Evolutionary conservation across 371 early-diverging fungal genomes (phyloP).

Genomic region (Nematocida ironsii): DNA sequence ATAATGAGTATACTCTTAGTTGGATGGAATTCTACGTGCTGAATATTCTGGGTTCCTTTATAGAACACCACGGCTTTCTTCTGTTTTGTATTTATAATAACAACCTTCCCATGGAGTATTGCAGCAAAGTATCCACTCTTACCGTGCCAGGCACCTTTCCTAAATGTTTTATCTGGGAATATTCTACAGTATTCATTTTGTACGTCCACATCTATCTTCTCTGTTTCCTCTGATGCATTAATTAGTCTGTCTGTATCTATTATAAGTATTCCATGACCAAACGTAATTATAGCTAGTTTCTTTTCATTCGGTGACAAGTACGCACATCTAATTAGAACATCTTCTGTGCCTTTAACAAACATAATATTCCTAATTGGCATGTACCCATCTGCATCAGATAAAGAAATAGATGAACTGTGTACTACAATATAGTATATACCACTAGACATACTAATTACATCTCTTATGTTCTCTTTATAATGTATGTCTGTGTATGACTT

Average conservation of each 20-base stretch:
- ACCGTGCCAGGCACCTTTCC: constrained; percentile 48
- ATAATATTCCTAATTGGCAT: constrained; percentile 24
- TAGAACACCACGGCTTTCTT: constrained; percentile 51
- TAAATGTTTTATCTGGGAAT: constrained; percentile 52
- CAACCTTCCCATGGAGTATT: constrained; percentile 52
- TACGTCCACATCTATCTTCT: background rate
- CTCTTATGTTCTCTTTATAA: constrained; percentile 48
- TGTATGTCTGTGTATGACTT: background rate
- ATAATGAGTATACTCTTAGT: constrained; percentile 38
- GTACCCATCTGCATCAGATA: constrained; percentile 24
- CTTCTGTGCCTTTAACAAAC: constrained; percentile 8
- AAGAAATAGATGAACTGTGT: constrained; percentile 42
- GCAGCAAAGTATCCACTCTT: constrained; percentile 46
- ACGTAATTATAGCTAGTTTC: constrained; percentile 45
- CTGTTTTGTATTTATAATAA: constrained; percentile 53
- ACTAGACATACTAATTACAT: background rate
- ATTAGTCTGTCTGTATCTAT: background rate
- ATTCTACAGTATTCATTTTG: background rate
- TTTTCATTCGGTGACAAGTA: constrained; percentile 49
- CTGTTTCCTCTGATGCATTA: background rate
- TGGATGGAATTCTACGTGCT: constrained; percentile 60
- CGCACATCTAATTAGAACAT: constrained; percentile 41
- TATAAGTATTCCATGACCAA: constrained; percentile 32
- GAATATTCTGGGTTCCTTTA: constrained; percentile 54
- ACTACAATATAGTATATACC: constrained; percentile 38